A percentile compares a stretch with the other conserved stretches of the same genome.
phyloP scores from a whole-genome alignment of 345 rosid species.

The Ricinus communis region DNA sequence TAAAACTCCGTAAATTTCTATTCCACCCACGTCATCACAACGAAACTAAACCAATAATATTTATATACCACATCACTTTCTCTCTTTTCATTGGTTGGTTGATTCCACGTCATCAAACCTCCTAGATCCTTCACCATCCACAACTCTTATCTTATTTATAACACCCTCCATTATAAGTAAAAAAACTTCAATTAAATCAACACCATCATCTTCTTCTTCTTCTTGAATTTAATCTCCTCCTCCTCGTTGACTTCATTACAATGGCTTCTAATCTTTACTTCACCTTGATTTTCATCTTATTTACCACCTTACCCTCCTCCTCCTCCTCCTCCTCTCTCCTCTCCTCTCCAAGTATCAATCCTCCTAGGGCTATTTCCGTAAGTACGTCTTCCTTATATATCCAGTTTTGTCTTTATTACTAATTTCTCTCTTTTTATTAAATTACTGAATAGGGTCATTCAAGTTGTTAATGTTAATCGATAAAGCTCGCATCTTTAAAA shows the following conservation, averaged over 20 bases:
- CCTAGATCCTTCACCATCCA: constrained; percentile 20
- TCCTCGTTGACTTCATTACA: background rate
- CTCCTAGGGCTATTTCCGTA: constrained; percentile 75
- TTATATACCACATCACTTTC: constrained; percentile 37
- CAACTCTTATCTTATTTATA: background rate
- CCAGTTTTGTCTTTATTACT: too few species aligned
- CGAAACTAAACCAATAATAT: constrained; percentile 19
- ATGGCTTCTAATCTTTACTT: constrained; percentile 1
- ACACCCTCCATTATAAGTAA: background rate
- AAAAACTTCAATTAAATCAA: too few species aligned
- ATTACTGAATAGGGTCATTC: too few species aligned
- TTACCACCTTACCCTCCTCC: constrained; percentile 35
- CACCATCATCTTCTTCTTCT: background rate
- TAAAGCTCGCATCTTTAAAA: too few species aligned
- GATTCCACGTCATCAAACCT: constrained; percentile 55
- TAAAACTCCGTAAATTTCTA: background rate
- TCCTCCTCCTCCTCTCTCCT: constrained; percentile 38
- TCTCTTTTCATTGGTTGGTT: constrained; percentile 36
- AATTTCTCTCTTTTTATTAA: too few species aligned
- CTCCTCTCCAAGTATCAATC: constrained; percentile 42
- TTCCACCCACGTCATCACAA: background rate
- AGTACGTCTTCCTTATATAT: too few species aligned
- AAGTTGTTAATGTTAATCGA: too few species aligned
- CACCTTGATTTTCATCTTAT: constrained; percentile 37
- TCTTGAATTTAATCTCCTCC: too few species aligned